Base-by-base conservation (phyloP, 257 asterid genomes). In the Coffea eugenioides region DNA sequence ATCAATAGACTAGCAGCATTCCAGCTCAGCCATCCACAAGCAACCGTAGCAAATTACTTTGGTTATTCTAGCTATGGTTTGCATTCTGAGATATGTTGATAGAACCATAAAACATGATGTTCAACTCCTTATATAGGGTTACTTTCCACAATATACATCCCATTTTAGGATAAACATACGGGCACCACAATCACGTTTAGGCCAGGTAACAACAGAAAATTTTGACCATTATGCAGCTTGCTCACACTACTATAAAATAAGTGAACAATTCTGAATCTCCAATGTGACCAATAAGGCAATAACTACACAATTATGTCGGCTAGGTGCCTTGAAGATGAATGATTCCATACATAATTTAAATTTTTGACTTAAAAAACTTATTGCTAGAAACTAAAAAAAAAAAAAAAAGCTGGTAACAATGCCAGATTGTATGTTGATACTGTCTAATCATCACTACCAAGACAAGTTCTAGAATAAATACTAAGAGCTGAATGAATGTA, bases 301-400 rank as follows among this genome's bases (percentile, higher is more conserved):
- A 51, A 75, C 79, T 73, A 69, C 69, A 80, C 54, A 49, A 65
- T 80, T 49, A 49, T 39, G 75, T 16, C 4, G 75, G 56, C 62
- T 12, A 23, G 74, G 36, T 27, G 62, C 81, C 62, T 12, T 69
- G 20, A 54, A 57, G 79, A 73, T 80, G 79, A 73, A 74, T 66
- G 43, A n/a, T 74, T 64, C 34, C 39, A 15, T 45, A 71, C 68
- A 46, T 41, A 10, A 67, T 9, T 52, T 51, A 54, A 49, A 67
- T 41, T 52, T 74, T 73, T 39, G 79, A 43, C 78, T 39, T 11
- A 21, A 74, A 21, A 74, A 66, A 45, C 74, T 74, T 52, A 67
- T 80, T 61, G 45, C 73, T 66, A 43, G 49, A 62, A 43, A 64
- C 66, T 65, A 52, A 39, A 15, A 36, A n/a, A 51, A 73, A 10